phyloP scores from a whole-genome alignment of 192 early-diverging fungal species.

The Podila epigama region DNA sequence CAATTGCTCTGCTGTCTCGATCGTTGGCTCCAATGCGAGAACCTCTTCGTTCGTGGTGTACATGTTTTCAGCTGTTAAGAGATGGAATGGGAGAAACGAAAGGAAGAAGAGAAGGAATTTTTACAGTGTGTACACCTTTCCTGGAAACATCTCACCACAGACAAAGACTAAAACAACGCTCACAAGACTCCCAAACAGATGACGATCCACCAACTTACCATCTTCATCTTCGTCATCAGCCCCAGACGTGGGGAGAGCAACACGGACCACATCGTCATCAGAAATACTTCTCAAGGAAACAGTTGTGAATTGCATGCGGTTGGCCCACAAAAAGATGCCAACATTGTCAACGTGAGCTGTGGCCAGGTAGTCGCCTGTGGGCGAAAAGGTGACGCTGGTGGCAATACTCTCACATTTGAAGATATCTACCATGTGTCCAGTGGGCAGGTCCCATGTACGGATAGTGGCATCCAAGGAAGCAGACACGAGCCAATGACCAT shows the following conservation, averaged over 20 bases:
- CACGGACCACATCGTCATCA: conserved; percentile 58
- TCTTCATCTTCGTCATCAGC: conserved; percentile 63
- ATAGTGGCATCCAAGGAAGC: conserved; percentile 85
- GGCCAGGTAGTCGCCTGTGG: conserved; percentile 90
- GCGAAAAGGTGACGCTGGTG: conserved; percentile 89
- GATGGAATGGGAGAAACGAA: too few relatives aligned
- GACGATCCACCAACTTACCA: too few relatives aligned
- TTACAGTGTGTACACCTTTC: too few relatives aligned
- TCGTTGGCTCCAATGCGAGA: conserved; percentile 35
- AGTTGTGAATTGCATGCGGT: conserved; percentile 79
- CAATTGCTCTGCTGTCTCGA: conserved; percentile 63
- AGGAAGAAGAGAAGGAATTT: not conserved
- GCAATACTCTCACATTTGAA: conserved; percentile 79
- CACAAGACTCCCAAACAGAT: too few relatives aligned
- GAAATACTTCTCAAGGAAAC: conserved; percentile 72
- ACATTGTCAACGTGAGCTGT: conserved; percentile 92
- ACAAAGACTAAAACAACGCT: too few relatives aligned
- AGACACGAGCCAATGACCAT: conserved; percentile 91
- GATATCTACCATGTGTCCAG: conserved; percentile 87
- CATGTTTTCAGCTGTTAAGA: conserved; percentile 23
- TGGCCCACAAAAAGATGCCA: conserved; percentile 94
- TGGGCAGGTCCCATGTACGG: conserved; percentile 96
- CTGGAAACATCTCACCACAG: too few relatives aligned
- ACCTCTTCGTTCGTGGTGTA: conserved; percentile 41
- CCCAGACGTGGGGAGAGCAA: conserved; percentile 70